Base-by-base conservation (phyloP, 805 yeast species). In the Torulaspora microellipsoides region DNA sequence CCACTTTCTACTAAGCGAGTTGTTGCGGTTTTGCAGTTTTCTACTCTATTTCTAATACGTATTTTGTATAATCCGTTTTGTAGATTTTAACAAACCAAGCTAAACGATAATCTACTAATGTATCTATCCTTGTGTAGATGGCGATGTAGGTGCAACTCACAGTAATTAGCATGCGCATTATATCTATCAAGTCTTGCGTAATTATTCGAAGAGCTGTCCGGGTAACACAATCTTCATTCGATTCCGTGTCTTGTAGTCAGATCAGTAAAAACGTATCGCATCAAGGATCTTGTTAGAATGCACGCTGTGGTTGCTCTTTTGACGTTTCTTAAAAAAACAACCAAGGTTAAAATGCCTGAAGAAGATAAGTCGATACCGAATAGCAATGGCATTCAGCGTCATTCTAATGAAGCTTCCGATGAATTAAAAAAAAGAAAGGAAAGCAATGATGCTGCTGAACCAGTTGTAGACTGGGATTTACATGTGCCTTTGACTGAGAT, bases 1-100 rank as follows among this genome's bases (percentile, higher is more conserved):
- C 95, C 67, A 93, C 99, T 71, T 90, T 82, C 87, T 91, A 91
- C 86, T 91, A 90, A 76, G 71, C 59, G 40, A 46, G 47, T 40
- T 36, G 43, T 39, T 36, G 36, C 38, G 42, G 36, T 23, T 35
- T 17, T 34, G 42, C 42, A 35, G 38, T 43, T 39, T 37, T 29
- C 37, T 46, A 34, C 39, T 46, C 43, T 46, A 37, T 46, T 28
- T 45, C 40, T 47, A 42, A 45, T 49, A 40, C 50, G 38, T 43
- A 34, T 48, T 43, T 51, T 58, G 61, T 58, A 57, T 54, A 56
- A 58, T 48, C 49, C 52, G 55, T 51, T 57, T 52, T 52, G 62
- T 58, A 58, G 61, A 51, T 44, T 47, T 44, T 44, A 44, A 47
- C 48, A 44, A 44, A 44, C 47, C 36, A 47, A 47, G 42, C 45